A percentile compares a stretch with the other conserved stretches of the same genome.
These are phyloP conservation scores for Aureobasidium leucospermi DNA, from an alignment of 2,329 filamentous ascomycete species.

Conservation along the genomic window DNA sequence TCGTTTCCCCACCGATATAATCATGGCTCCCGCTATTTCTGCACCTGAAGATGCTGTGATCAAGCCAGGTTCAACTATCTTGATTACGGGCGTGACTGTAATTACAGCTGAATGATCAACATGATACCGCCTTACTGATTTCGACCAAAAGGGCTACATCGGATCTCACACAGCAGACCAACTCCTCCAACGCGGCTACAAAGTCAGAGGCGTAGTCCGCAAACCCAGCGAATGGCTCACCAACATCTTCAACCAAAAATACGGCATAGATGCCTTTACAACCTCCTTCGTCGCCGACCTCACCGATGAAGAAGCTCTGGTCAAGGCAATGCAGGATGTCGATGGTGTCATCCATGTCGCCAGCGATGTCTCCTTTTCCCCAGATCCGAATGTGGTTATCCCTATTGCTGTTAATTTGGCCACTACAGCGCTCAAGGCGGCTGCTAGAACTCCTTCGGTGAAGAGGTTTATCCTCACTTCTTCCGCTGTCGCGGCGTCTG, in stretches of 20 bases:
- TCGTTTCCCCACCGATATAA: too few relatives aligned
- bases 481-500: background rate
- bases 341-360: conserved; percentile 2
- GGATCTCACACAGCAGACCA: conserved; percentile 1
- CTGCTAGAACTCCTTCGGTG: background rate
- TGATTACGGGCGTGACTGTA: too few relatives aligned
- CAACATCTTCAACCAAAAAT: background rate
- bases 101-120: too few relatives aligned
- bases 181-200: conserved; percentile 1
- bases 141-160: background rate
- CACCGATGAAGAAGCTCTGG: background rate
- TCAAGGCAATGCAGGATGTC: background rate
- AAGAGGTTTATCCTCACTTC: conserved; percentile 5
- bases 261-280: background rate
- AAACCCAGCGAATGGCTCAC: background rate
- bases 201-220: background rate
- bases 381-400: background rate
- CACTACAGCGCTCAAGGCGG: background rate
- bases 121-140: too few relatives aligned
- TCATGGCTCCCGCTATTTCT: too few relatives aligned
- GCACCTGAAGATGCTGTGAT: too few relatives aligned
- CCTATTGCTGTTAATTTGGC: conserved; percentile 1
- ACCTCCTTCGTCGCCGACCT: background rate
- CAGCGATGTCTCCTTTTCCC: conserved; percentile 7
- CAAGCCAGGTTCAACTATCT: too few relatives aligned